Evolutionary conservation across 2,329 filamentous ascomycete species (phyloP).

Genomic region (Penicillium carneum): DNA sequence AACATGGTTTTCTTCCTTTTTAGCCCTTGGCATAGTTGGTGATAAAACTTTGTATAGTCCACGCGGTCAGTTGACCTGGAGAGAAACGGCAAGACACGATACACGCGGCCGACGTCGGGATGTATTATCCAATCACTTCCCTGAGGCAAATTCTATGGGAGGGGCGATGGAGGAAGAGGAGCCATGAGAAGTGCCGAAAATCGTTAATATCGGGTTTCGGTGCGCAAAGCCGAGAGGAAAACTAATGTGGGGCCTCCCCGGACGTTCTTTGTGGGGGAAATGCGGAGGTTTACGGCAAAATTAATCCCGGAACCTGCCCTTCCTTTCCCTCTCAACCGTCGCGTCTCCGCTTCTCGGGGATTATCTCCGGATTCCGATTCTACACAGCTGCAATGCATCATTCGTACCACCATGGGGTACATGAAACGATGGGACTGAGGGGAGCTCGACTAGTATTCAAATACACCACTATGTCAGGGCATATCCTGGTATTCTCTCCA

Average conservation of each 20-base stretch:
- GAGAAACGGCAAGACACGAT: not conserved
- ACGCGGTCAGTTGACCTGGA: constrained; percentile 5
- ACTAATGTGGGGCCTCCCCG: constrained; percentile 2
- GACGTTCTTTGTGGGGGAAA: constrained; percentile 5
- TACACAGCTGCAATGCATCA: constrained; percentile 15
- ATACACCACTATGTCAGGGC: constrained; percentile 26
- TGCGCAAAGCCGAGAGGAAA: constrained; percentile 9
- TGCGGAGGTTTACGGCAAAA: not conserved
- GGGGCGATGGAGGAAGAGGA: not conserved
- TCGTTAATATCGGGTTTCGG: constrained; percentile 10
- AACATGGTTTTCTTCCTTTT: not conserved
- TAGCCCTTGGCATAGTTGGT: constrained; percentile 12
- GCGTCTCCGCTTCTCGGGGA: constrained; percentile 34
- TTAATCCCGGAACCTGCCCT: not conserved
- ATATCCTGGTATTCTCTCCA: constrained; percentile 6
- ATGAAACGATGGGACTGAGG: not conserved
- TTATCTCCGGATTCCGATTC: constrained; percentile 43
- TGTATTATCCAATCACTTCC: constrained; percentile 8
- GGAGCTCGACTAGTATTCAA: constrained; percentile 27
- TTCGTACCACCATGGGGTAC: constrained; percentile 13
- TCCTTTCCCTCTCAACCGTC: not conserved
- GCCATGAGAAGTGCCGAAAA: not conserved
- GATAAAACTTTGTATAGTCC: constrained; percentile 2
- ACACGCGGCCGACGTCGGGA: not conserved
- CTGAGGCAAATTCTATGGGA: not conserved